Evolutionary conservation across 208 protist genomes (phyloP), one percentile per base, ranked within the genome.

Genomic region (Trypanosoma grayi): DNA sequence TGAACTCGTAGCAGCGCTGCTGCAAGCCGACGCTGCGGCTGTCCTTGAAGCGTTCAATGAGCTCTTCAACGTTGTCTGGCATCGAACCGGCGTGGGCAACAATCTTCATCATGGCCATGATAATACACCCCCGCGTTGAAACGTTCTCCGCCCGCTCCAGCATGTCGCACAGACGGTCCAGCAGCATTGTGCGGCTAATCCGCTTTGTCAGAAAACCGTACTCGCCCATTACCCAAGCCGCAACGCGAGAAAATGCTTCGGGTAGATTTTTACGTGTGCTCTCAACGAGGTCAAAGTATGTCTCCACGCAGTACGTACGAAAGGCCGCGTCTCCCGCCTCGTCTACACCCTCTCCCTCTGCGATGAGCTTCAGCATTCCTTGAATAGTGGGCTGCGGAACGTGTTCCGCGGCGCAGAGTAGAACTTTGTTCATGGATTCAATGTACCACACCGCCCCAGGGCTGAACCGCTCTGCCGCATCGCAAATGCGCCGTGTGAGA

Each of bases 221-320:
- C 75, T 98, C 96, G 13, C 94, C 93, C 27, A 98, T 82, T 40
- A 97, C 80, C 94, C 94, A 98, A 9, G 86, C 82, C 11, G 77
- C 85, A 24, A 97, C 73, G 34, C 85, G 78, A 14, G 66, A 60
- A 30, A 95, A 53, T n/a, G 64, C 40, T 37, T 92, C 81, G 4
- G 85, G 78, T 20, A 87, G 30, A 0, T 60, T 70, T 20, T 72
- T 70, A 10, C 57, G 25, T 30, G 59, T 18, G 13, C 44, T 54
- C 9, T 90, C 80, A 33, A 95, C 76, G 5, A 96, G 46, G 50
- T 78, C 37, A 56, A 85, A 85, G 60, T 94, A 95, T 16, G 56
- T 60, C 40, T 83, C 64, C 16, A 95, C 92, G 39, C 86, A 92
- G 51, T 78, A 71, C 0, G 61, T 55, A 52, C 91, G 88, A 28